Percentiles rank a stretch among this genome's conserved stretches.
Evolutionary conservation across 805 yeast genomes (phyloP).

Genomic region (Saccharomyces cerevisiae): DNA sequence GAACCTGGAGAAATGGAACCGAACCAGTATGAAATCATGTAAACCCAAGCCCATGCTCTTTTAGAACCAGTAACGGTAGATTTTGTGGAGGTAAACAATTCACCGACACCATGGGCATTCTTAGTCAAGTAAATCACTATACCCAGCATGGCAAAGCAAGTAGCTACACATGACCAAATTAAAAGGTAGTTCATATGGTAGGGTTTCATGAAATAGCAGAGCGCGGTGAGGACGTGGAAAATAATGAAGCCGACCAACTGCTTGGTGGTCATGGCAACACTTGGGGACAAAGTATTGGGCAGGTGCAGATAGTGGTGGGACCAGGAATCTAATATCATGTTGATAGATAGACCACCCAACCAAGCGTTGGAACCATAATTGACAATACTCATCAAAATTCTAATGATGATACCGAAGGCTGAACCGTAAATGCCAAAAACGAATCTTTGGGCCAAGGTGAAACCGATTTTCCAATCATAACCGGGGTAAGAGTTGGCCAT

Average conservation of each 20-base stretch:
- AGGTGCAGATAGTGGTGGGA: constrained; percentile 32
- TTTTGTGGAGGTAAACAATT: constrained; percentile 23
- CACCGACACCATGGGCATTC: constrained; percentile 32
- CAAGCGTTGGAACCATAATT: constrained; percentile 41
- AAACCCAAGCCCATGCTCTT: constrained; percentile 37
- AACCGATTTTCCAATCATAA: constrained; percentile 41
- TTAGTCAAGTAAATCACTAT: constrained; percentile 31
- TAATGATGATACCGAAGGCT: constrained; percentile 33
- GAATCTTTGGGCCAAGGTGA: constrained; percentile 38
- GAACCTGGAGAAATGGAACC: constrained; percentile 36
- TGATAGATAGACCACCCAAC: constrained; percentile 37
- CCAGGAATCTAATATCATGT: constrained; percentile 35
- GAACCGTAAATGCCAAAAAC: constrained; percentile 42
- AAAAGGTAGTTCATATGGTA: constrained; percentile 34
- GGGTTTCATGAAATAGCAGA: constrained; percentile 37
- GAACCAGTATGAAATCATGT: constrained; percentile 36
- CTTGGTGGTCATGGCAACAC: constrained; percentile 32
- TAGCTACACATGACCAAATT: constrained; percentile 31
- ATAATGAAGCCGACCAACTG: constrained; percentile 33
- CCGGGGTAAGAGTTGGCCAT: constrained; percentile 43
- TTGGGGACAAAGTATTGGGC: constrained; percentile 27
- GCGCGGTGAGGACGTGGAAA: constrained; percentile 38
- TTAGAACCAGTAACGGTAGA: constrained; percentile 30
- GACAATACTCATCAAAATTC: constrained; percentile 39
- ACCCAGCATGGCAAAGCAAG: constrained; percentile 35